Conservation (phyloP, 257 asterid species). For the Fraxinus excelsior region DNA sequence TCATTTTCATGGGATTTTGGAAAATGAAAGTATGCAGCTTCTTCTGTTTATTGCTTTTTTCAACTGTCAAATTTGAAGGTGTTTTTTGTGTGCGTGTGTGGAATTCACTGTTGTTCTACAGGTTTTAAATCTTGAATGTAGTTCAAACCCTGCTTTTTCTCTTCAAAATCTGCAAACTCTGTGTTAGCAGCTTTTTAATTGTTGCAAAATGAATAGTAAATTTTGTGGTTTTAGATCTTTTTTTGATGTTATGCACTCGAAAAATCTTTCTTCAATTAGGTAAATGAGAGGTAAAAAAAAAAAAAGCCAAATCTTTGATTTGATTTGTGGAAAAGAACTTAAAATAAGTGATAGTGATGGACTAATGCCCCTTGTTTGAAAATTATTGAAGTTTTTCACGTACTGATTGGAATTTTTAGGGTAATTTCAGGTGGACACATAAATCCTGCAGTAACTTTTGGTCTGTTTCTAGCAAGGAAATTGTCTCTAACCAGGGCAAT, state of each 20-base stretch:
- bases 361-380: neutral
- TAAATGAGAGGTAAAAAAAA: neutral
- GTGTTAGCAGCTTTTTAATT: neutral
- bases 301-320: neutral
- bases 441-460: constrained; percentile 85
- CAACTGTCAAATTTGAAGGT: no score
- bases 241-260: neutral
- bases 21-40: neutral
- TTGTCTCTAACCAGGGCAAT: constrained; percentile 68
- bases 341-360: neutral
- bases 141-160: no score
- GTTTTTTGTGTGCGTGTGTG: no score
- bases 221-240: neutral
- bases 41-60: no score
- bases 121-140: no score
- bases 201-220: neutral
- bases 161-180: neutral
- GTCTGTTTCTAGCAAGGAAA: constrained; percentile 74
- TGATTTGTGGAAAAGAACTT: neutral
- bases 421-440: constrained; percentile 71
- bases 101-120: no score
- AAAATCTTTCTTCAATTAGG: no score
- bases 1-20: neutral
- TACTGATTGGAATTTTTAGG: neutral
- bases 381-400: neutral